Evolutionary conservation across 2,329 filamentous ascomycete genomes (phyloP).

Genomic region (Penicillium sp.): DNA sequence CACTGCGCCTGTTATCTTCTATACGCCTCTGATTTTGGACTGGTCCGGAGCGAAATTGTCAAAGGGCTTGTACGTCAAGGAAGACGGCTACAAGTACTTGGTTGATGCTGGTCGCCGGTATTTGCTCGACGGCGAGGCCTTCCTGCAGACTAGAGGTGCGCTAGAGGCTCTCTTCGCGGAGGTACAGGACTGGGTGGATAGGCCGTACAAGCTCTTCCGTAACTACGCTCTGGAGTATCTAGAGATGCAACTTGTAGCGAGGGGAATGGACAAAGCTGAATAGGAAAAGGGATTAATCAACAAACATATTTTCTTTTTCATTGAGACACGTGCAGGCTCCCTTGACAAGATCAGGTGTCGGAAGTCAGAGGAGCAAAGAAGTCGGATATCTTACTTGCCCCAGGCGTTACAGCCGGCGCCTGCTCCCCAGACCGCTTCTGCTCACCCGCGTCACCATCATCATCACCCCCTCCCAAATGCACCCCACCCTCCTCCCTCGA

Average conservation of each 20-base stretch:
- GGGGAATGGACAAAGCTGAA: not conserved
- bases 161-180: constrained; percentile 4
- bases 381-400: not conserved
- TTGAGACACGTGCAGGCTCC: no score
- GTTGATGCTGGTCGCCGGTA: constrained; percentile 8
- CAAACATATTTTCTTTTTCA: no score
- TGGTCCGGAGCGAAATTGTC: constrained; percentile 24
- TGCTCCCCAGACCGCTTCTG: not conserved
- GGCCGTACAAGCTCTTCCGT: constrained; percentile 12
- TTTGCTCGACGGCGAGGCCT: constrained; percentile 5
- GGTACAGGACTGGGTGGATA: constrained; percentile 10
- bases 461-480: not conserved
- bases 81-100: constrained; percentile 23
- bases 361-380: not conserved
- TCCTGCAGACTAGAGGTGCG: not conserved
- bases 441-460: not conserved
- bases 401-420: no score
- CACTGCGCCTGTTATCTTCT: constrained; percentile 17
- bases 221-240: constrained; percentile 15
- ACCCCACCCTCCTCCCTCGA: not conserved
- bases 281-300: no score
- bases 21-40: constrained; percentile 20
- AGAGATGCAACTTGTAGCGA: constrained; percentile 4
- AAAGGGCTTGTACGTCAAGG: constrained; percentile 24
- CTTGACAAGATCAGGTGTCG: not conserved